Percentiles rank a stretch among this genome's conserved stretches.
Conservation (phyloP, 345 rosid species). For the Camelina neglecta region DNA sequence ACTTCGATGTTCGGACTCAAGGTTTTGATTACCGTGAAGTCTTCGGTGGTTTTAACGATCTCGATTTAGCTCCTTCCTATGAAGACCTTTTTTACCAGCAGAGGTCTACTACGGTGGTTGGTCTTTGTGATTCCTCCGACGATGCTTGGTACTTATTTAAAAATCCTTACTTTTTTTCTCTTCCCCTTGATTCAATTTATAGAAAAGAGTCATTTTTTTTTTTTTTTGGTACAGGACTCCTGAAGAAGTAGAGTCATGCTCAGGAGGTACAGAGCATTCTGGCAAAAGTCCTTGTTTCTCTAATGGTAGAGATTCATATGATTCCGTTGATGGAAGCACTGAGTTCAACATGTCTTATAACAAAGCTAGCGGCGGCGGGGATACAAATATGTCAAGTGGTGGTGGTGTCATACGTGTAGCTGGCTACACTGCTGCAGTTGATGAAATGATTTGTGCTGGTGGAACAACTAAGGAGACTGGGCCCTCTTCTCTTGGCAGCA, state of each 20-base stretch:
- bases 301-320: slow-evolving; percentile 66
- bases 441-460: slow-evolving; percentile 42
- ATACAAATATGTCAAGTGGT: slow-evolving; percentile 38
- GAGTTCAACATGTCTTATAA: slow-evolving; percentile 78
- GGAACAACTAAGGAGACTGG: slow-evolving; percentile 34
- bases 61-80: slow-evolving; percentile 66
- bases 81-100: slow-evolving; percentile 62
- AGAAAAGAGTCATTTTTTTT: background rate
- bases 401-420: slow-evolving; percentile 56
- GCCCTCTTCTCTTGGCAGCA: slow-evolving; percentile 32
- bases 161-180: background rate
- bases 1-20: slow-evolving; percentile 69
- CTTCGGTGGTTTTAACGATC: slow-evolving; percentile 64
- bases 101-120: slow-evolving; percentile 49
- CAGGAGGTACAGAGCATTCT: slow-evolving; percentile 66
- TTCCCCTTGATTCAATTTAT: background rate
- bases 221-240: slow-evolving; percentile 55
- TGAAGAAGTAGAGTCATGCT: slow-evolving; percentile 61
- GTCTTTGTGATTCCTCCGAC: slow-evolving; percentile 60
- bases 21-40: slow-evolving; percentile 74
- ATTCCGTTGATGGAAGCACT: slow-evolving; percentile 58
- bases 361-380: slow-evolving; percentile 44
- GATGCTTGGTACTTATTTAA: slow-evolving; percentile 67
- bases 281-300: slow-evolving; percentile 54
- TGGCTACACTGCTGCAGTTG: slow-evolving; percentile 62